phyloP scores from a whole-genome alignment of 352 stramenopile genomes.

The Albugo candida region DNA sequence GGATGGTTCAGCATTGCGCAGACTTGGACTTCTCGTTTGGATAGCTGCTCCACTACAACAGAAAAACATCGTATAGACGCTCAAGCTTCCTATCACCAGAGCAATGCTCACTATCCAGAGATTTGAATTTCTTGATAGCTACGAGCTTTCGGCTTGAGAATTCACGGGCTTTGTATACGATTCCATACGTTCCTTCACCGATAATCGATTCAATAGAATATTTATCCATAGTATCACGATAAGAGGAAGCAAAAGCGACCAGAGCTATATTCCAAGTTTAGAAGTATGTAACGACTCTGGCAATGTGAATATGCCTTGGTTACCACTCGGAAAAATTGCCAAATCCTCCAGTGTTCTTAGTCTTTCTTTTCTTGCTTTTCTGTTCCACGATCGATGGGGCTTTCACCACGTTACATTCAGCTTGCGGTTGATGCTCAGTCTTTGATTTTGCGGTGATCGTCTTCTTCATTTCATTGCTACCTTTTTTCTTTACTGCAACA shows the following conservation, averaged over 20 bases:
- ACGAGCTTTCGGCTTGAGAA: conserved; percentile 11
- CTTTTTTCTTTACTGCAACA: background rate
- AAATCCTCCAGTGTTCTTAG: conserved; percentile 20
- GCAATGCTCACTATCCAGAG: conserved; percentile 17
- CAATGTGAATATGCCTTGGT: conserved; percentile 2
- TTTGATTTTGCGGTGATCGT: conserved; percentile 8
- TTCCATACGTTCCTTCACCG: conserved; percentile 62
- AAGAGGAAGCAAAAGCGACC: too few species aligned
- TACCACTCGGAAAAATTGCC: conserved; percentile 68
- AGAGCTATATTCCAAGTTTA: background rate
- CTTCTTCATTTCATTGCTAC: conserved; percentile 11
- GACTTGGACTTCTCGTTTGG: conserved; percentile 59
- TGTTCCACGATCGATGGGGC: conserved; percentile 43
- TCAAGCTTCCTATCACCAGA: too few species aligned
- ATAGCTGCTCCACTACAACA: conserved; percentile 60
- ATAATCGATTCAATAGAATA: conserved; percentile 68
- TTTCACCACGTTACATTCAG: background rate
- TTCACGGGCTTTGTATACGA: conserved; percentile 62
- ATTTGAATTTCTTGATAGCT: conserved; percentile 11
- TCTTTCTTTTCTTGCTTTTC: conserved; percentile 29
- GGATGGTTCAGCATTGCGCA: conserved; percentile 68
- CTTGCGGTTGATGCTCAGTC: conserved; percentile 9
- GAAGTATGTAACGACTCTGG: background rate
- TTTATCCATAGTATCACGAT: conserved; percentile 31
- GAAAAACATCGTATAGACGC: background rate